Percentiles rank a stretch among this genome's conserved stretches.
Evolutionary conservation across 2,329 filamentous ascomycete genomes (phyloP).

Genomic region (Penicillium sp.): DNA sequence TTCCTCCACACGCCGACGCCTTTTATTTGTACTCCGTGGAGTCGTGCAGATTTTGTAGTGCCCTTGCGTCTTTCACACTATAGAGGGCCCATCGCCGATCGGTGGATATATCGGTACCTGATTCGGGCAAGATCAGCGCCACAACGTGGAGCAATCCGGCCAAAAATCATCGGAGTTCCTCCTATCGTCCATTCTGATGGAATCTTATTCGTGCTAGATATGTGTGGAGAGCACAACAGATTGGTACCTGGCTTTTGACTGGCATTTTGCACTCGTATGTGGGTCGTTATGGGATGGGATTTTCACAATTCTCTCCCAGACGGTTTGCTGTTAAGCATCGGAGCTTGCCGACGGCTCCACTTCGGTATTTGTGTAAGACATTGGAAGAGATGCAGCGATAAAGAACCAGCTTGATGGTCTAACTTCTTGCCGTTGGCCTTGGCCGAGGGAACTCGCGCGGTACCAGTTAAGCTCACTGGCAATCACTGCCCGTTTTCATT

Average conservation of each 20-base stretch:
- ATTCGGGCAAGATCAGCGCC: conserved; percentile 1
- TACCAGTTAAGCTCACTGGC: neutral
- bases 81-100: neutral
- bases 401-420: neutral
- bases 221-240: too few species aligned
- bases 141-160: neutral
- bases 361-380: neutral
- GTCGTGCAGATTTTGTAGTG: neutral
- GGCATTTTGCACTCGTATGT: neutral
- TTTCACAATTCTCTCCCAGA: neutral
- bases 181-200: neutral
- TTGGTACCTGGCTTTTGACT: neutral
- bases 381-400: neutral
- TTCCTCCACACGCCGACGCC: neutral
- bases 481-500: too few species aligned
- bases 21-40: neutral
- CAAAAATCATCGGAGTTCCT: neutral
- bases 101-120: neutral
- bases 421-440: too few species aligned
- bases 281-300: neutral
- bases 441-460: too few species aligned
- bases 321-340: neutral
- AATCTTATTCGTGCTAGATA: neutral
- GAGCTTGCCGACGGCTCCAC: neutral
- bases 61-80: neutral